Evolutionary conservation across 2,329 filamentous ascomycete genomes (phyloP).

Genomic region (Mollisia scopiformis): DNA sequence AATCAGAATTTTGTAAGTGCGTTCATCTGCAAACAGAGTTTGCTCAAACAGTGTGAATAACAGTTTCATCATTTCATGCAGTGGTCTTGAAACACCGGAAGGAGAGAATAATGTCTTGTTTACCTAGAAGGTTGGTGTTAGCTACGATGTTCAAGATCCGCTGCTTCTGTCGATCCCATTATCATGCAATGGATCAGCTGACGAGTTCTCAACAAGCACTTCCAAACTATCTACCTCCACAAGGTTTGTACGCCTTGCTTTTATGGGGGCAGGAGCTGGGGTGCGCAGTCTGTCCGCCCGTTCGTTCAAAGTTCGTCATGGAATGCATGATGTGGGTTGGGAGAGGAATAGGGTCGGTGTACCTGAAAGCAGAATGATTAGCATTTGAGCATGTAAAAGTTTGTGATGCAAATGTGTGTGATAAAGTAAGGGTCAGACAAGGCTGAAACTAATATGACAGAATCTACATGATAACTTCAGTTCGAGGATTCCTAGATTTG

Average conservation of each 20-base stretch:
- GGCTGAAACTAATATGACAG: conserved; percentile 46
- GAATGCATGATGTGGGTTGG: conserved; percentile 23
- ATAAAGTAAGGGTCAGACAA: conserved; percentile 43
- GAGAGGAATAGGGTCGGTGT: conserved; percentile 24
- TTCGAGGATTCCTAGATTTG: conserved; percentile 42
- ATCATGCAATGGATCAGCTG: conserved; percentile 41
- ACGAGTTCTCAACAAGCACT: conserved; percentile 48
- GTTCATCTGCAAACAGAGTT: conserved; percentile 39
- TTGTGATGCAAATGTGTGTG: conserved; percentile 4
- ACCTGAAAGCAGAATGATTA: conserved; percentile 35
- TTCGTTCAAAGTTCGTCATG: conserved; percentile 50
- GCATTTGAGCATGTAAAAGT: conserved; percentile 10
- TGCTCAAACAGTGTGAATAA: conserved; percentile 48
- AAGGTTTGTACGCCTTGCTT: conserved; percentile 45
- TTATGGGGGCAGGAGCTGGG: conserved; percentile 39
- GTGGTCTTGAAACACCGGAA: conserved; percentile 16
- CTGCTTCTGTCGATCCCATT: conserved; percentile 16
- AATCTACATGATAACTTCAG: conserved; percentile 41
- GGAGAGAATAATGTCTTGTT: background rate
- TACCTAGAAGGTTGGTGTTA: conserved; percentile 15
- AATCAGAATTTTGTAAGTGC: conserved; percentile 46
- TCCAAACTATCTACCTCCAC: conserved; percentile 38
- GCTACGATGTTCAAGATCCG: conserved; percentile 2
- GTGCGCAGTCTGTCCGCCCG: conserved; percentile 47
- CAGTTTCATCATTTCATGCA: conserved; percentile 42